Conservation (phyloP, 148 eudicot species). For the Rhododendron henanense region DNA sequence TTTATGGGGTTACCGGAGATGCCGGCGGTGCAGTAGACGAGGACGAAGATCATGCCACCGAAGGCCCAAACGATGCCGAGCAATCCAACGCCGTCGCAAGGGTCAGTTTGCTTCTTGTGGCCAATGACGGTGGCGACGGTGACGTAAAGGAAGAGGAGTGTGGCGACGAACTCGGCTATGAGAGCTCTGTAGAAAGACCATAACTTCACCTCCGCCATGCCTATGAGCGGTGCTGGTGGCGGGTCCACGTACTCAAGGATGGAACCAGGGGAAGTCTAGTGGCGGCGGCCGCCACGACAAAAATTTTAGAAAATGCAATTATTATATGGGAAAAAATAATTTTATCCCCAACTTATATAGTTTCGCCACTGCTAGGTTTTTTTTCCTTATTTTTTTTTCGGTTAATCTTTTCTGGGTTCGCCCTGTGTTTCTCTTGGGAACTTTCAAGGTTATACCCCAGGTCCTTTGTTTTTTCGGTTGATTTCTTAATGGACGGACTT, state of each 20-base stretch:
- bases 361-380: too few species aligned
- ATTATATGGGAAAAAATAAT: too few species aligned
- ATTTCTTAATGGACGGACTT: too few species aligned
- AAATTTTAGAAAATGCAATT: too few species aligned
- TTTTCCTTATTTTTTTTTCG: too few species aligned
- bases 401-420: too few species aligned
- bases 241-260: constrained; percentile 36
- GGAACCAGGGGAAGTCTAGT: too few species aligned
- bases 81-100: constrained; percentile 30
- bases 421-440: too few species aligned
- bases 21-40: constrained; percentile 41
- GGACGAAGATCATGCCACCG: constrained; percentile 39
- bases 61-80: constrained; percentile 36
- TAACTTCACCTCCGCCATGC: constrained; percentile 19
- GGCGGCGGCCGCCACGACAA: too few species aligned
- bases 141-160: constrained; percentile 34
- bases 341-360: too few species aligned
- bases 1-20: constrained; percentile 22
- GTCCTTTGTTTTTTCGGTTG: too few species aligned
- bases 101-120: constrained; percentile 23
- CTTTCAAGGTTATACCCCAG: too few species aligned
- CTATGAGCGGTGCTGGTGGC: constrained; percentile 27
- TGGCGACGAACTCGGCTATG: constrained; percentile 34
- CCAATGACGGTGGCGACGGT: constrained; percentile 38
- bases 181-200: constrained; percentile 36